phyloP scores from a whole-genome alignment of 768 basidiomycete species.

The Mycena rosella region DNA sequence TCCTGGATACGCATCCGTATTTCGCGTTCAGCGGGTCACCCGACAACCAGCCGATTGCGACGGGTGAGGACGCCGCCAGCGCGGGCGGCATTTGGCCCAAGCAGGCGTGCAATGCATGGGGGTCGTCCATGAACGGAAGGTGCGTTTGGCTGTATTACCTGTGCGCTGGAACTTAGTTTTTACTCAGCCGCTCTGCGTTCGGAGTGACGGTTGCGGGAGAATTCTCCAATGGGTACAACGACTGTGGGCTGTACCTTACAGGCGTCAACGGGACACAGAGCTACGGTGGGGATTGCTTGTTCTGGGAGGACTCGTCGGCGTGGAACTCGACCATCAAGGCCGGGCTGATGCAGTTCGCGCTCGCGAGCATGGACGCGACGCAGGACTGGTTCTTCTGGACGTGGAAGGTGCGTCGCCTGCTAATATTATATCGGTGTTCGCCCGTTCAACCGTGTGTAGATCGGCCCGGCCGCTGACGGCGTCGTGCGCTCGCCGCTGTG shows the following conservation, averaged over 20 bases:
- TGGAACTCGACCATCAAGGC: conserved; percentile 20
- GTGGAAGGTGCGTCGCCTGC: conserved; percentile 6
- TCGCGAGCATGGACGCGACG: conserved; percentile 19
- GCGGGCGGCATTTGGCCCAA: conserved; percentile 51
- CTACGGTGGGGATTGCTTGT: conserved; percentile 11
- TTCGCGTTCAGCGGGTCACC: conserved; percentile 22
- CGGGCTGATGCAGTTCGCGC: conserved; percentile 3
- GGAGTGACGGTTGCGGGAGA: no score
- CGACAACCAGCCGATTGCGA: conserved; percentile 44
- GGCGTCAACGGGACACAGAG: background rate
- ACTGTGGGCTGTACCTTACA: no score
- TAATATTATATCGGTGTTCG: conserved; percentile 14
- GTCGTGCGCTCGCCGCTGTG: conserved; percentile 51
- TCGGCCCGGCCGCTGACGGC: conserved; percentile 36
- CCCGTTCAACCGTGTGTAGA: background rate
- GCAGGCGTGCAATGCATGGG: conserved; percentile 62
- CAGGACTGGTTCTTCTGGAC: conserved; percentile 32
- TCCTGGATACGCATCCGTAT: no score
- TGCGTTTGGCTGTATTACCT: no score
- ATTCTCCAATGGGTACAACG: no score
- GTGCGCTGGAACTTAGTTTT: no score
- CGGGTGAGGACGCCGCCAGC: conserved; percentile 34
- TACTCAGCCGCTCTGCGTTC: no score
- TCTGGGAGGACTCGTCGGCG: background rate
- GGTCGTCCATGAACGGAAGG: no score